Conservation (phyloP, 2,329 filamentous ascomycete genomes). For the Fusarium sulawesiense region DNA sequence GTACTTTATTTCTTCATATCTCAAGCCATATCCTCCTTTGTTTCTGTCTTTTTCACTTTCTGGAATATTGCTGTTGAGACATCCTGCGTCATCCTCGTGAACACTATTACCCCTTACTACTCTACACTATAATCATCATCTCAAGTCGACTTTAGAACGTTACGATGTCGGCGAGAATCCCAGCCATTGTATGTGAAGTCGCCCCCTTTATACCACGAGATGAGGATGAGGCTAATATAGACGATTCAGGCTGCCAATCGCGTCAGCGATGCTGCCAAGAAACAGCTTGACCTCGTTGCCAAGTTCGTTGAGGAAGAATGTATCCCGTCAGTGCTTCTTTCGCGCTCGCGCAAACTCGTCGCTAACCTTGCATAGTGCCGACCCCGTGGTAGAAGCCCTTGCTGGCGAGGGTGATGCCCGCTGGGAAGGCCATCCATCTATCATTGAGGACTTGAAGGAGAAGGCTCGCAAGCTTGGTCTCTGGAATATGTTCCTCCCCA, state of each 20-base stretch:
- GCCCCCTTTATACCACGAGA: neutral
- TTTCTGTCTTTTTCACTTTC: neutral
- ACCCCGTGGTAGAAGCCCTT: constrained; percentile 83
- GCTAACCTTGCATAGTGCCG: constrained; percentile 65
- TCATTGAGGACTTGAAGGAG: constrained; percentile 90
- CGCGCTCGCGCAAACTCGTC: neutral
- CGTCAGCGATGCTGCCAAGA: constrained; percentile 86
- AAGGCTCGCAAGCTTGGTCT: constrained; percentile 85
- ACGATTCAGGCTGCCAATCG: constrained; percentile 58
- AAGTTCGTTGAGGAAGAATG: constrained; percentile 98
- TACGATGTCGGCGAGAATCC: constrained; percentile 51
- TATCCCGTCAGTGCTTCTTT: constrained; percentile 68
- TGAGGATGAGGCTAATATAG: constrained; percentile 15
- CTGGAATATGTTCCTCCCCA: constrained; percentile 99
- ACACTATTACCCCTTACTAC: constrained; percentile 4
- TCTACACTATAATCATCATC: constrained; percentile 8
- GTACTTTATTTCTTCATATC: constrained; percentile 26
- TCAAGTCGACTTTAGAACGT: neutral
- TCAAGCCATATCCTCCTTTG: neutral
- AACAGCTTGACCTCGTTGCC: constrained; percentile 87
- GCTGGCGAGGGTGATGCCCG: constrained; percentile 79
- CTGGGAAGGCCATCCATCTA: constrained; percentile 81
- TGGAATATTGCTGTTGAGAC: neutral
- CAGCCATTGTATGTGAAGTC: constrained; percentile 47
- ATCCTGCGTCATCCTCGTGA: constrained; percentile 3